Evolutionary conservation across 441 rosid genomes (phyloP), one percentile per base, ranked within the genome.

Genomic region (Adansonia gregorii): DNA sequence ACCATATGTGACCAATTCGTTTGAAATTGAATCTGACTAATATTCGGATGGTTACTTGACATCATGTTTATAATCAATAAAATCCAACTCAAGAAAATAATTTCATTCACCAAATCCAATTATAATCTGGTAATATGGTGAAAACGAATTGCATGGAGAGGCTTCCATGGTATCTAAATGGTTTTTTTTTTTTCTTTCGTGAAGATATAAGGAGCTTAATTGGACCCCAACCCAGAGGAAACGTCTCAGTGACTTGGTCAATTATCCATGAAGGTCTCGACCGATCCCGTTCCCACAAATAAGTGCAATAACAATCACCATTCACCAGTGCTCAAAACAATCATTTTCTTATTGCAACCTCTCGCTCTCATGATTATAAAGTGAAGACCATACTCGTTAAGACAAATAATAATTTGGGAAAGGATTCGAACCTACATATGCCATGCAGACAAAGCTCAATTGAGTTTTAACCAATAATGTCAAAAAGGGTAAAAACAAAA

Each of bases 251-350:
- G 41, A 35, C 6, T 4, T 35, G 41, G 41, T 51, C 66, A 59
- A 46, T 61, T 19, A 59, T 48, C 51, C 27, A 31, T 12, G 22
- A 48, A 63, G 80, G 72, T 1, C 31, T 64, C 73, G 74, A 70
- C 82, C 81, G 59, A 71, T 77, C 84, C 74, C 61, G 55, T 69
- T 74, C 66, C 48, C 51, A 45, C 63, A 78, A 77, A 75, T 81
- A 78, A 83, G 60, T 81, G 78, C 64, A 78, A 72, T 14, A 52
- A 35, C 41, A 35, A 35, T 35, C 41, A 35, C 41, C 41, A 4
- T 35, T 35, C 41, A 54, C 58, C 19, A 54, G 58, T 54, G 58
- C 58, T 4, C 58, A 54, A 54, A 54, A 54, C 8, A 54, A 54
- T 54, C 0, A 15, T 15, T 15, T 15, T 15, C 20, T 17, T 1